Evolutionary conservation across 768 basidiomycete species (phyloP).

Genomic region (Suillus lakei): DNA sequence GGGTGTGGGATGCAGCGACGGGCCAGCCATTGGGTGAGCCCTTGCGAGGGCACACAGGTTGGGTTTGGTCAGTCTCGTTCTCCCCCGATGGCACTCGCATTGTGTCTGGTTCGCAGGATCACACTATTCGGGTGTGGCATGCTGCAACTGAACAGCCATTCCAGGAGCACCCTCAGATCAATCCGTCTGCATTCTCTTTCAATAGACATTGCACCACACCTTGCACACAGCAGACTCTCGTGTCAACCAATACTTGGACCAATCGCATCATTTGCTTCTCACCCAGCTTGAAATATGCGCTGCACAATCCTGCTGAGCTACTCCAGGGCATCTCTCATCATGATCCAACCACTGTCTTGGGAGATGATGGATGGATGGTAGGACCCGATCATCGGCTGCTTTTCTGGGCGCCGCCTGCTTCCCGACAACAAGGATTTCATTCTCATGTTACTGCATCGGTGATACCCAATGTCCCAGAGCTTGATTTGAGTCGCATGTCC

Average conservation of each 20-base stretch:
- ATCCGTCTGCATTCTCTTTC: not conserved
- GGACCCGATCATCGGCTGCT: not conserved
- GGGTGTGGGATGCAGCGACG: too few species aligned
- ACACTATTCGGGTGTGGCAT: too few species aligned
- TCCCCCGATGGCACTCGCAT: too few species aligned
- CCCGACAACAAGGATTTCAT: not conserved
- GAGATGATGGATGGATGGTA: not conserved
- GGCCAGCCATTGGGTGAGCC: too few species aligned
- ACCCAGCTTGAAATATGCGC: not conserved
- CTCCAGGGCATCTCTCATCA: not conserved
- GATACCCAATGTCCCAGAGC: not conserved
- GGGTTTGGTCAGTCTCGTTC: too few species aligned
- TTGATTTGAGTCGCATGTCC: not conserved
- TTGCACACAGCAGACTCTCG: not conserved
- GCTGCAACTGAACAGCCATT: too few species aligned
- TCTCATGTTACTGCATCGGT: fast-evolving
- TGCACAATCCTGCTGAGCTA: not conserved
- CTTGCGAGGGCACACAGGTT: too few species aligned
- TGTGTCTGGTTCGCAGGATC: too few species aligned
- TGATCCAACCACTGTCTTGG: not conserved
- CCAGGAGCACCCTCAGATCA: not conserved
- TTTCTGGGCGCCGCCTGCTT: not conserved
- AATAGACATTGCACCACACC: not conserved
- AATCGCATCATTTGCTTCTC: constrained; percentile 2
- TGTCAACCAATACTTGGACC: too few species aligned